Evolutionary conservation across 148 eudicot genomes (phyloP).

Genomic region (Camellia japonica): DNA sequence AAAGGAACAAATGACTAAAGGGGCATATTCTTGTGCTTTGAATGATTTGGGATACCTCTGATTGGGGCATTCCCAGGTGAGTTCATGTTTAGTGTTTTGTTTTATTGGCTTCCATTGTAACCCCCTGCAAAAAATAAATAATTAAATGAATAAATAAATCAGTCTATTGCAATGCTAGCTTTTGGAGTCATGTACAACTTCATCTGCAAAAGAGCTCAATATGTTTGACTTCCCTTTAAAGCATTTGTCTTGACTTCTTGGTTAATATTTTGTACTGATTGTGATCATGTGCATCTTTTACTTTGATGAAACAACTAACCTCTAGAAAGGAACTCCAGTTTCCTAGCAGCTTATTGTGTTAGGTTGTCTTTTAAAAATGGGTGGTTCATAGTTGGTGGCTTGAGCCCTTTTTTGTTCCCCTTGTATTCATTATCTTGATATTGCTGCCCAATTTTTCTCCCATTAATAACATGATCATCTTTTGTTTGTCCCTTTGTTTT

Average conservation of each 20-base stretch:
- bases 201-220: neutral
- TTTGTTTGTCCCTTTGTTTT: slow-evolving; percentile 1
- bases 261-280: neutral
- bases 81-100: too few relatives aligned
- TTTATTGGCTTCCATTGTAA: too few relatives aligned
- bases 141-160: neutral
- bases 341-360: neutral
- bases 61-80: too few relatives aligned
- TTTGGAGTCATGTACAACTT: neutral
- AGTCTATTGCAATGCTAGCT: neutral
- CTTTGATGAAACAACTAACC: neutral
- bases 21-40: neutral
- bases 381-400: neutral
- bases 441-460: neutral
- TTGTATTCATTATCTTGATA: neutral
- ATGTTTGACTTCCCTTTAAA: neutral
- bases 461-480: neutral
- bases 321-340: neutral
- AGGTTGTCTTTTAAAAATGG: neutral
- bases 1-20: neutral
- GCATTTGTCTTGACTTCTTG: neutral
- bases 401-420: neutral
- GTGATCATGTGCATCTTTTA: neutral
- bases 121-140: too few relatives aligned
- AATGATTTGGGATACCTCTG: neutral